Evolutionary conservation across 768 basidiomycete species (phyloP), one percentile per base, ranked within the genome.

Genomic region (Kwoniella shandongensis): DNA sequence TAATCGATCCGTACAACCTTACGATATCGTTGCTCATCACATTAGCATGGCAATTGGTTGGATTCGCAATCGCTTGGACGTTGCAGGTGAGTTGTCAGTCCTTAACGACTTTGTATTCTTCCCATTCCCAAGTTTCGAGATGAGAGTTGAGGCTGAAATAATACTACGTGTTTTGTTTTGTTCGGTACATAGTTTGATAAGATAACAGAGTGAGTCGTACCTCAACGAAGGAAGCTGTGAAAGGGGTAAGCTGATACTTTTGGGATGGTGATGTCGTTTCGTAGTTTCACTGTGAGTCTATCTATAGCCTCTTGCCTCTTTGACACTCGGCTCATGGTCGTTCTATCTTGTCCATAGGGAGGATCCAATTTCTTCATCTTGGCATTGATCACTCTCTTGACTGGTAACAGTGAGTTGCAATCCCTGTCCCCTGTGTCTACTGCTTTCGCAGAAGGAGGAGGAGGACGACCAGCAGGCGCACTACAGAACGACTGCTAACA

Each of bases 181-280:
- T n/a, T n/a, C n/a, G n/a, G n/a, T n/a, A n/a, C n/a, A 17, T 54
- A 86, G 78, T 85, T 86, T 64, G 86, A 88, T 75, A 87, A 88
- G 71, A 84, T 87, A 42, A 87, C 86, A 12, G 86, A 86, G 74
- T 83, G 20, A 48, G 66, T 66, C 81, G 82, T 81, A 77, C 61
- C 39, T 15, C 20, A 20, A 46, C 26, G 44, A 32, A n/a, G n/a
- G n/a, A n/a, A n/a, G n/a, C n/a, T n/a, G n/a, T n/a, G n/a, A n/a
- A n/a, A n/a, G n/a, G n/a, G n/a, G n/a, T n/a, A n/a, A n/a, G n/a
- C n/a, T n/a, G n/a, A n/a, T n/a, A n/a, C n/a, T n/a, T n/a, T n/a
- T n/a, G n/a, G n/a, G n/a, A n/a, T n/a, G n/a, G n/a, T n/a, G n/a
- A n/a, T n/a, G n/a, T n/a, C n/a, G 27, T 4, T 6, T 17, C 3